Conservation (phyloP, 805 yeast species). For the Metschnikowia hibisci region DNA sequence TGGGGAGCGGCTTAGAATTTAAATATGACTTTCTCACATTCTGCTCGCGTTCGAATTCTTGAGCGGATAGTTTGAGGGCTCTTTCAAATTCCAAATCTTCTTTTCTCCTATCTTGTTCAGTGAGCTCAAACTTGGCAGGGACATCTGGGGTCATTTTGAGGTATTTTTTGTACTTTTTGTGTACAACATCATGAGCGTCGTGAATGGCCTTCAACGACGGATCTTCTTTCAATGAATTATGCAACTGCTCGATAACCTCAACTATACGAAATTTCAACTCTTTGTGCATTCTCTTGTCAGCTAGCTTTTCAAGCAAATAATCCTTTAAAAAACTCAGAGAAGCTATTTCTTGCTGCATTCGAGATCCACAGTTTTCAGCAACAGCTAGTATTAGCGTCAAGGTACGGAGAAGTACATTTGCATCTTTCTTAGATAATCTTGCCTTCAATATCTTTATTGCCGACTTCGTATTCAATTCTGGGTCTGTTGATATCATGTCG, state of each 20-base stretch:
- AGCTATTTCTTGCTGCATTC: slow-evolving; percentile 44
- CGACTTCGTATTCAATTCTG: slow-evolving; percentile 34
- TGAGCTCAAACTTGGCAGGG: slow-evolving; percentile 53
- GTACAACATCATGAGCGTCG: slow-evolving; percentile 53
- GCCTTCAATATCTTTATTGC: slow-evolving; percentile 26
- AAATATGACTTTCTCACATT: slow-evolving; percentile 25
- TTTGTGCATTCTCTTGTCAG: slow-evolving; percentile 56
- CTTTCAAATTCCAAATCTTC: slow-evolving; percentile 81
- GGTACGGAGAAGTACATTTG: slow-evolving; percentile 37
- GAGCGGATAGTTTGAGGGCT: slow-evolving; percentile 69
- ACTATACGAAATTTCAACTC: slow-evolving; percentile 63
- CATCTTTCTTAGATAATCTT: slow-evolving; percentile 32
- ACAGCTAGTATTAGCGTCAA: slow-evolving; percentile 35
- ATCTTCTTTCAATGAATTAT: slow-evolving; percentile 62
- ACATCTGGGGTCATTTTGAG: slow-evolving; percentile 42
- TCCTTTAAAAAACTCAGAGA: slow-evolving; percentile 33
- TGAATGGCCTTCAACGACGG: slow-evolving; percentile 71
- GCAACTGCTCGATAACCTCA: slow-evolving; percentile 65
- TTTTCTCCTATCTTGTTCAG: slow-evolving; percentile 41
- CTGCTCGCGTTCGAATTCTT: slow-evolving; percentile 50
- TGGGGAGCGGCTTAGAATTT: slow-evolving; percentile 35
- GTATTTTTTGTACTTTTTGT: slow-evolving; percentile 34
- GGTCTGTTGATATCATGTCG: slow-evolving; percentile 34
- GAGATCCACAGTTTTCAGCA: slow-evolving; percentile 44
- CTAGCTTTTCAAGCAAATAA: slow-evolving; percentile 38